Evolutionary conservation across 805 yeast genomes (phyloP).

Genomic region (Ogataea methylovora): DNA sequence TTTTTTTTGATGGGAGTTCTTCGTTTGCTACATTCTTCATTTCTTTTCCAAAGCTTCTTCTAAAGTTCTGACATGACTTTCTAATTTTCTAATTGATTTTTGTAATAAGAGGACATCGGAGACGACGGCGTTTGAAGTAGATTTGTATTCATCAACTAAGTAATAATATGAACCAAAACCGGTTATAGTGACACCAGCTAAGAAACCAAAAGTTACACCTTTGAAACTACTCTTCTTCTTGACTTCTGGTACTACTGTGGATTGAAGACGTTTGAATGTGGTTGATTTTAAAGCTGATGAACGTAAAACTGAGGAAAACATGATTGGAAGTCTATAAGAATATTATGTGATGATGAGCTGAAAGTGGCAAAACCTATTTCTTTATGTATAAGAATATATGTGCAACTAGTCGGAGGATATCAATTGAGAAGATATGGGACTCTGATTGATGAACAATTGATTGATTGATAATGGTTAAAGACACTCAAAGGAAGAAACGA

Average conservation of each 20-base stretch:
- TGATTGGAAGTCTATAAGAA: slow-evolving; percentile 1
- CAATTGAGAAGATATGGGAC: too few relatives aligned
- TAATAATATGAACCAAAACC: slow-evolving; percentile 75
- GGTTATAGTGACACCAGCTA: slow-evolving; percentile 67
- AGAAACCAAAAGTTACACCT: slow-evolving; percentile 63
- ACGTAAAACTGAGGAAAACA: slow-evolving; percentile 13
- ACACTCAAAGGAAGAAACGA: too few relatives aligned
- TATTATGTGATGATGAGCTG: background rate
- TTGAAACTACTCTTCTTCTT: slow-evolving; percentile 21
- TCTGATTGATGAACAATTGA: too few relatives aligned
- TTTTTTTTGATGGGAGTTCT: too few relatives aligned
- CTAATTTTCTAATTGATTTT: slow-evolving; percentile 58
- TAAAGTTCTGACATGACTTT: slow-evolving; percentile 57
- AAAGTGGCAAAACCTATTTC: too few relatives aligned
- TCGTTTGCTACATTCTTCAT: slow-evolving; percentile 7
- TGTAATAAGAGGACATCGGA: slow-evolving; percentile 70
- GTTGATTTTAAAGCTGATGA: slow-evolving; percentile 3
- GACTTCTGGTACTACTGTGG: slow-evolving; percentile 10
- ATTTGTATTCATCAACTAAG: slow-evolving; percentile 68
- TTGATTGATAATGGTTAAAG: too few relatives aligned
- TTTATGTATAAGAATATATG: too few relatives aligned
- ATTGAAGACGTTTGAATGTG: slow-evolving; percentile 12
- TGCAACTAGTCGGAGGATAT: too few relatives aligned
- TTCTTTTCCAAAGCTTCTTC: slow-evolving; percentile 33
- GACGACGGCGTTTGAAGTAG: slow-evolving; percentile 62